A percentile compares a stretch with the other conserved stretches of the same genome.
Evolutionary conservation across 2,329 filamentous ascomycete genomes (phyloP).

Genomic region (Beauveria rudraprayagi): DNA sequence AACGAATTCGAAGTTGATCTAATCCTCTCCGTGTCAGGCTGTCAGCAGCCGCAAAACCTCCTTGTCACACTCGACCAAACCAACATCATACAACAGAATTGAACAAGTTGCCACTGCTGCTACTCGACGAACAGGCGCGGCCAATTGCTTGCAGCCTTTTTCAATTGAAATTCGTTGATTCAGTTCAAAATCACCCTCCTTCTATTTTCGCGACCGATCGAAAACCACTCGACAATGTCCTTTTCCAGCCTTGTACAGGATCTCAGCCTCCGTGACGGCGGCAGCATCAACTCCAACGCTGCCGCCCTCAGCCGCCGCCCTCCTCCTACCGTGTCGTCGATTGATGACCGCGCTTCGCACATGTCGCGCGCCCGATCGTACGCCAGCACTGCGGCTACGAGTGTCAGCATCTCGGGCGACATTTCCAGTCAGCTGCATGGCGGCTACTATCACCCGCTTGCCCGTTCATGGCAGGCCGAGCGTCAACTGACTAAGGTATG

Average conservation of each 20-base stretch:
- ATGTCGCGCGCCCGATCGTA: slow-evolving; percentile 58
- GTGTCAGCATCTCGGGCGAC: slow-evolving; percentile 63
- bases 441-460: slow-evolving; percentile 73
- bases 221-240: slow-evolving; percentile 41
- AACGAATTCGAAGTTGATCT: slow-evolving; percentile 5
- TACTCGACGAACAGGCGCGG: background rate
- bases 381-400: slow-evolving; percentile 57
- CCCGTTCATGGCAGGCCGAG: slow-evolving; percentile 75
- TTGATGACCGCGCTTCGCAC: slow-evolving; percentile 52
- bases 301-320: slow-evolving; percentile 31
- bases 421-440: slow-evolving; percentile 79
- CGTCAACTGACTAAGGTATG: slow-evolving; percentile 75
- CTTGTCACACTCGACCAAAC: background rate
- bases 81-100: background rate
- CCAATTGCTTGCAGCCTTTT: background rate
- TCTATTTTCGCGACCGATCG: background rate
- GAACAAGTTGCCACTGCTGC: background rate
- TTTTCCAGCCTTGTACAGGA: slow-evolving; percentile 62
- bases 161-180: background rate
- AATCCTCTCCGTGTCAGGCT: background rate
- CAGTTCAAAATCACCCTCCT: background rate
- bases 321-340: slow-evolving; percentile 34
- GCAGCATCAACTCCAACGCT: slow-evolving; percentile 27
- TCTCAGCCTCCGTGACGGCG: slow-evolving; percentile 49
- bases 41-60: background rate